Base-by-base conservation (phyloP, 225 moss, liverwort and hornwort species). In the Climacium dendroides region DNA sequence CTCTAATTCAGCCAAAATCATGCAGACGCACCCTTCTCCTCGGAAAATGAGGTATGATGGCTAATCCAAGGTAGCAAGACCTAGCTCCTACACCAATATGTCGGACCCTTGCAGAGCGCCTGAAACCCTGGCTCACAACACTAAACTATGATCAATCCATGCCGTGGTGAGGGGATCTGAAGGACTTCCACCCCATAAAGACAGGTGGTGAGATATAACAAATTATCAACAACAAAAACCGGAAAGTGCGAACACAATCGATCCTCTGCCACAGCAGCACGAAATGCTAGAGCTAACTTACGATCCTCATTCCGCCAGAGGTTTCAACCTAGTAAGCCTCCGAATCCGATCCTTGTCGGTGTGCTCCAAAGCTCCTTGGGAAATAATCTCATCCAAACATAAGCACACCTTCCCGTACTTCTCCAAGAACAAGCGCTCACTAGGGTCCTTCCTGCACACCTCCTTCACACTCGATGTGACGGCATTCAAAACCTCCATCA, bases 261-360 rank as follows among this genome's bases (percentile, higher is more conserved):
- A 66, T 32, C 60, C 74, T 70, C 34, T 53, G 45, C 50, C 28
- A 60, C 55, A 58, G 61, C 65, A 91, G 37, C 69, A 59, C 58
- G 41, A 85, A 89, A 82, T 84, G 58, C 79, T 52, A 82, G 87
- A 83, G 54, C 74, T 82, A 85, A 85, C 86, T 84, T 64, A 89
- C 74, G 86, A 59, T 81, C 64, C 15, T 88, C 85, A 89, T 53
- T 97, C 96, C 52, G 96, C 93, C 57, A 97, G 89, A 82, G 97
- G 97, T 85, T 95, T 96, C 90, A 97, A 92, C 87, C 97, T 93
- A 13, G 94, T 92, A 45, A 97, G 91, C 86, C 95, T 93, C 72
- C 96, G 93, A 70, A 98, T 93, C 71, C 97, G 95, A 91, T 98
- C 97, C 91, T 96, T 96, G 80, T 96, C 97, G 9, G 96, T 98